Evolutionary conservation across 2,329 filamentous ascomycete genomes (phyloP), one percentile per base, ranked within the genome.

Genomic region (Scytalidium sp.): DNA sequence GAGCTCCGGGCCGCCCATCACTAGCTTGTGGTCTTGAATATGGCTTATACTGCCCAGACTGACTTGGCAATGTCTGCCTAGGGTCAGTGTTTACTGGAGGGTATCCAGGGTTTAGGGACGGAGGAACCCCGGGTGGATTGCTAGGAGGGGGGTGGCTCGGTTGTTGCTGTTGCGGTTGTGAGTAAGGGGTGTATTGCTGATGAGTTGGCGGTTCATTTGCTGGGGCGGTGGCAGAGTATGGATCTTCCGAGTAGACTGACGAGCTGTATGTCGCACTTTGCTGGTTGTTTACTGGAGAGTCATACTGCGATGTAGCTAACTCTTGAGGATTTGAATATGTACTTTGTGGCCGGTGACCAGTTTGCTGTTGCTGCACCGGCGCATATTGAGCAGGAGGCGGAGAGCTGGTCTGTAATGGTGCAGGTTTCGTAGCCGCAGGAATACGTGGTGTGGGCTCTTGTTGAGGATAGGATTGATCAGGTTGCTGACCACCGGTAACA

Each of bases 251-350:
- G 41, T 64, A 64, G 21, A 59, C 44, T n/a, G 61, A 60, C 20
- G 55, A 54, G 22, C 56, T 56, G 41, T 66, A 65, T 17, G 56
- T 41, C n/a, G 65, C 41, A 70, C 70, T 54, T 75, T 76, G 63
- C 25, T 59, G 56, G 41, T 56, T 54, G 40, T 79, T 75, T 36
- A 88, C 77, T 40, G 87, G 88, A 3, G 87, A 88, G 66, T 91
- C 87, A 62, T 91, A 92, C 9, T 81, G 82, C 1, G 87, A 88
- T 0, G 88, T 90, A 21, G 87, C 85, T 43, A 93, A 74, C 69
- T 93, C 88, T 68, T 92, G 88, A 1, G 88, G 83, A 55, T 83
- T 81, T 22, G 84, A 83, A 59, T 87, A 87, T 10, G 81, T 87
- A 65, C 83, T 86, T 61, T 84, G 80, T 3, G 83, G 84, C 15